Evolutionary conservation across 179 eudicot genomes (phyloP).

Genomic region (Spergularia azorica): DNA sequence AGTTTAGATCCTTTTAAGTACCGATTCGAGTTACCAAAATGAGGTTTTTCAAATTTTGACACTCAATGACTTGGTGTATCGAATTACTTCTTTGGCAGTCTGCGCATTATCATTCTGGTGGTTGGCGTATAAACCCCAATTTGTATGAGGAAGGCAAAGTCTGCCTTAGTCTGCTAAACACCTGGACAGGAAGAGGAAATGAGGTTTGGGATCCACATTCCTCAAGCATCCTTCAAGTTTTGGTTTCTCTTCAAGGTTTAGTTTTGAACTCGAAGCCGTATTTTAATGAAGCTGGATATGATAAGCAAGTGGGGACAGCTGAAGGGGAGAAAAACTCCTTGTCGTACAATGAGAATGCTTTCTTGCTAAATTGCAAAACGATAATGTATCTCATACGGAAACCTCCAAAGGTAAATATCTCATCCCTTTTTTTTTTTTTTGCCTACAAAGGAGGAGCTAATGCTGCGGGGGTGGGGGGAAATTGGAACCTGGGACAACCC

Average conservation of each 20-base stretch:
- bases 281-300: slow-evolving; percentile 99
- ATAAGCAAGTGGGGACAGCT: slow-evolving; percentile 87
- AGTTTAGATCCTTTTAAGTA: slow-evolving; percentile 17
- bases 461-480: too few relatives aligned
- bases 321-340: slow-evolving; percentile 96
- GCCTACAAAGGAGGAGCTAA: background rate
- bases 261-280: slow-evolving; percentile 92
- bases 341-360: slow-evolving; percentile 92
- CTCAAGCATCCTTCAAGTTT: slow-evolving; percentile 95
- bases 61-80: background rate
- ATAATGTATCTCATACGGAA: slow-evolving; percentile 84
- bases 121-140: slow-evolving; percentile 94
- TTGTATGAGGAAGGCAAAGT: slow-evolving; percentile 97
- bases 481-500: too few relatives aligned
- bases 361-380: slow-evolving; percentile 88
- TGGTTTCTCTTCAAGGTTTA: slow-evolving; percentile 93
- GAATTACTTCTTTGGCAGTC: slow-evolving; percentile 50
- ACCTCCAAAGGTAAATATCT: slow-evolving; percentile 80
- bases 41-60: background rate
- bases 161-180: slow-evolving; percentile 91
- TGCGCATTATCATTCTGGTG: slow-evolving; percentile 94
- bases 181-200: slow-evolving; percentile 97
- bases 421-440: background rate
- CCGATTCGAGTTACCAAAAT: background rate
- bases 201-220: slow-evolving; percentile 97